Percentiles rank a stretch among this genome's conserved stretches.
Conservation (phyloP, 2,329 filamentous ascomycete genomes). For the Aciculosporium take region DNA sequence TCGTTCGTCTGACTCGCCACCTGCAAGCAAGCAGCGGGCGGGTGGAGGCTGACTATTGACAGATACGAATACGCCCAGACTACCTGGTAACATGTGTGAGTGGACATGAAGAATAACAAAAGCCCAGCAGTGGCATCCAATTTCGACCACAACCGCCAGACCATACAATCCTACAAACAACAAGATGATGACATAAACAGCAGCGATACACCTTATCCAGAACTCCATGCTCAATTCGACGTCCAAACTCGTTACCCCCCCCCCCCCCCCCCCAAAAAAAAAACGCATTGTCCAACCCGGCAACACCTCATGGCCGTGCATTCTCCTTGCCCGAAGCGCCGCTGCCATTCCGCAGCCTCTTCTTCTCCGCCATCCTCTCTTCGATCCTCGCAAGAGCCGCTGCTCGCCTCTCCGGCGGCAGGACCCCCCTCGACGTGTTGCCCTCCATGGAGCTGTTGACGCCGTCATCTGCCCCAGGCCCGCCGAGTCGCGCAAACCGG, state of each 20-base stretch:
- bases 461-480: constrained; percentile 18
- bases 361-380: constrained; percentile 37
- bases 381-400: constrained; percentile 42
- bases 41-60: too few species aligned
- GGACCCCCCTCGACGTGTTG: constrained; percentile 26
- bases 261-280: too few species aligned
- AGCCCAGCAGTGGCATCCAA: too few species aligned
- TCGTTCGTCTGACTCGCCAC: too few species aligned
- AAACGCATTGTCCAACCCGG: too few species aligned
- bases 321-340: constrained; percentile 37
- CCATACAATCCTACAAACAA: neutral
- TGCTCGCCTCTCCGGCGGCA: constrained; percentile 37
- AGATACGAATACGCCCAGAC: too few species aligned
- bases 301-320: constrained; percentile 21
- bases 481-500: constrained; percentile 31
- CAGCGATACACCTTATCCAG: constrained; percentile 1
- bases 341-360: constrained; percentile 18
- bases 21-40: too few species aligned
- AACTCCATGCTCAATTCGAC: constrained; percentile 12
- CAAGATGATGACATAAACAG: neutral
- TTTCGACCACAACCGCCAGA: too few species aligned
- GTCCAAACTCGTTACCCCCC: too few species aligned
- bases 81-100: too few species aligned
- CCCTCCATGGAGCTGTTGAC: constrained; percentile 16
- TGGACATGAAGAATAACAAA: too few species aligned